These are phyloP conservation scores for Penicillium expansum DNA, from an alignment of 2,329 filamentous ascomycete genomes.

Conservation along the genomic window DNA sequence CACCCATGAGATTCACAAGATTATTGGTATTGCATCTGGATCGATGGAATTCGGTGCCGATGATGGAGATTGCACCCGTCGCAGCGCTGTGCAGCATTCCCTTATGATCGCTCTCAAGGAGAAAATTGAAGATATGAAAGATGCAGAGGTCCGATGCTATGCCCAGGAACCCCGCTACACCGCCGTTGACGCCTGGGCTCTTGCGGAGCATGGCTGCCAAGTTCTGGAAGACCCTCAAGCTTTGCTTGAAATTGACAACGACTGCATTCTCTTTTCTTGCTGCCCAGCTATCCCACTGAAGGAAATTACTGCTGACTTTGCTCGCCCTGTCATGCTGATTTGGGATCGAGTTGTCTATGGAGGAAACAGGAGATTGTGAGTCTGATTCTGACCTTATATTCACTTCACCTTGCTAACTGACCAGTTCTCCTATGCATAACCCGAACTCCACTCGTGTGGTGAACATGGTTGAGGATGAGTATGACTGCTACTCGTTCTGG, in stretches of 20 bases:
- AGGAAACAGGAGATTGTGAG: neutral
- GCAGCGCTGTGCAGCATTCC: neutral
- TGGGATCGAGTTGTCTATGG: neutral
- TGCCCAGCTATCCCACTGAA: neutral
- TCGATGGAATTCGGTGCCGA: neutral
- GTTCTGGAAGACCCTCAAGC: neutral
- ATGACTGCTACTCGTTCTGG: neutral
- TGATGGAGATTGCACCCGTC: neutral
- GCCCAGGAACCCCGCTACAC: neutral
- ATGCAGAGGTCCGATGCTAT: neutral
- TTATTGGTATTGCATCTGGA: neutral
- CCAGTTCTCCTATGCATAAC: neutral
- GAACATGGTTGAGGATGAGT: neutral
- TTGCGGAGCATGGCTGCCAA: neutral
- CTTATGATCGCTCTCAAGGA: neutral
- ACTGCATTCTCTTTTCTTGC: neutral
- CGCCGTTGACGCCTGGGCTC: neutral
- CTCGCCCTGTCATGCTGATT: neutral
- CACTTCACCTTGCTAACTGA: neutral
- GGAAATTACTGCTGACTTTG: neutral
- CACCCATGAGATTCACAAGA: neutral
- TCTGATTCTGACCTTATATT: neutral
- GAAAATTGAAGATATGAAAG: neutral
- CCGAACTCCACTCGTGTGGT: neutral
- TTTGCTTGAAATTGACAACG: neutral